Conservation (phyloP, 192 early-diverging fungal genomes). For the Jimgerdemannia lactiflua region DNA sequence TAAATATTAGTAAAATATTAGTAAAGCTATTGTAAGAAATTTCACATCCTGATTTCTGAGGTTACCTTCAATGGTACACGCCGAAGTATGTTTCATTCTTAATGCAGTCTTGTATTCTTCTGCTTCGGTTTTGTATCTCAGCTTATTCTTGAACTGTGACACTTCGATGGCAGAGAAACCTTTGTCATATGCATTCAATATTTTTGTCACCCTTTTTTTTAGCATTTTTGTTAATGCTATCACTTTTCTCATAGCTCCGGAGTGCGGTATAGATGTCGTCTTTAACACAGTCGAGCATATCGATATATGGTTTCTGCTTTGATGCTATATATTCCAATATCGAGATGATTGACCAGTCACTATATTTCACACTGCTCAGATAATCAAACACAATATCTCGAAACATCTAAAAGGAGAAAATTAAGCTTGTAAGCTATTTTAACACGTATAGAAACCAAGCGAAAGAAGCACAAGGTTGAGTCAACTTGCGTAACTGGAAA, state of each 20-base stretch:
- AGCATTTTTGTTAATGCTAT: background rate
- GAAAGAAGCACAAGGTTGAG: slow-evolving; percentile 7
- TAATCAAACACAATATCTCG: slow-evolving; percentile 2
- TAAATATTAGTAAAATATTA: background rate
- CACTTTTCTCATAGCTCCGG: slow-evolving; percentile 5
- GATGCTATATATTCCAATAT: slow-evolving; percentile 18
- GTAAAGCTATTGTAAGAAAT: background rate
- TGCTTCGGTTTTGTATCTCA: slow-evolving; percentile 12
- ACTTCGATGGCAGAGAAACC: slow-evolving; percentile 6
- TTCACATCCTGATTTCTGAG: slow-evolving; percentile 5
- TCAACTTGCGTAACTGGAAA: slow-evolving; percentile 19
- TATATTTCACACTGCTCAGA: slow-evolving; percentile 8
- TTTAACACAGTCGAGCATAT: slow-evolving; percentile 11
- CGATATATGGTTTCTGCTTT: slow-evolving; percentile 12
- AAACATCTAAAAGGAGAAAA: slow-evolving; percentile 12
- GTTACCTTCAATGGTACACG: slow-evolving; percentile 13
- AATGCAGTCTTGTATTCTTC: slow-evolving; percentile 8
- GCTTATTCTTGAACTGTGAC: slow-evolving; percentile 9
- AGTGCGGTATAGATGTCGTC: slow-evolving; percentile 7
- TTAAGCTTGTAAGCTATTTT: slow-evolving; percentile 1
- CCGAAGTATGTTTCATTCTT: slow-evolving; percentile 8
- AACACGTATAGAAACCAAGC: background rate
- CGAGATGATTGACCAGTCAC: slow-evolving; percentile 17
- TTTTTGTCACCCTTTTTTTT: slow-evolving; percentile 9
- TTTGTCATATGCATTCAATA: slow-evolving; percentile 15